These are phyloP conservation scores for Backusella psychrophila DNA, from an alignment of 192 early-diverging fungal genomes.

Conservation along the genomic window DNA sequence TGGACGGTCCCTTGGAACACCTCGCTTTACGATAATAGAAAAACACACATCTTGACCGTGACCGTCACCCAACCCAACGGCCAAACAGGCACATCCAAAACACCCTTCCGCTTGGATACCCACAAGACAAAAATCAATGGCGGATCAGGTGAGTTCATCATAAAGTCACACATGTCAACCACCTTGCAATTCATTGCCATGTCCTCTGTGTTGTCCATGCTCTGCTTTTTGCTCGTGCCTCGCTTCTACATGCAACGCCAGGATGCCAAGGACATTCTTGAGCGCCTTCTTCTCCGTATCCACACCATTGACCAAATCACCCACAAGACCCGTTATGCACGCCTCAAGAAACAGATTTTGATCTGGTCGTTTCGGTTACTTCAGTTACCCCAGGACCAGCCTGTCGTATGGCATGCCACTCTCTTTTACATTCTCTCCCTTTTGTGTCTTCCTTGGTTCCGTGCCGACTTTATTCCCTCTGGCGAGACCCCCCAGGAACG, in stretches of 20 bases:
- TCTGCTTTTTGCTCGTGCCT: slow-evolving; percentile 3
- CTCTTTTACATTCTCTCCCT: slow-evolving; percentile 44
- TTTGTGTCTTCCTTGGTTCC: slow-evolving; percentile 64
- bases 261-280: background rate
- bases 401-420: slow-evolving; percentile 30
- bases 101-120: slow-evolving; percentile 71
- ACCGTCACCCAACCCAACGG: slow-evolving; percentile 60
- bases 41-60: slow-evolving; percentile 60
- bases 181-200: background rate
- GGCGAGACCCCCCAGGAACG: slow-evolving; percentile 25
- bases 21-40: slow-evolving; percentile 60
- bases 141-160: slow-evolving; percentile 72
- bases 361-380: slow-evolving; percentile 51
- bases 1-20: slow-evolving; percentile 77
- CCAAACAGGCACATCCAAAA: slow-evolving; percentile 36
- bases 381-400: slow-evolving; percentile 18
- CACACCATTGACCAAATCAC: slow-evolving; percentile 2
- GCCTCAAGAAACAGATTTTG: background rate
- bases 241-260: background rate
- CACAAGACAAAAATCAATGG: slow-evolving; percentile 57
- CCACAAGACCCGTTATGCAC: background rate
- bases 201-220: background rate
- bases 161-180: slow-evolving; percentile 55
- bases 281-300: slow-evolving; percentile 2
- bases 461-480: slow-evolving; percentile 64